A percentile compares a stretch with the other conserved stretches of the same genome.
These are phyloP conservation scores for Rhododendron simsii DNA, from an alignment of 148 eudicot genomes.

Conservation along the genomic window DNA sequence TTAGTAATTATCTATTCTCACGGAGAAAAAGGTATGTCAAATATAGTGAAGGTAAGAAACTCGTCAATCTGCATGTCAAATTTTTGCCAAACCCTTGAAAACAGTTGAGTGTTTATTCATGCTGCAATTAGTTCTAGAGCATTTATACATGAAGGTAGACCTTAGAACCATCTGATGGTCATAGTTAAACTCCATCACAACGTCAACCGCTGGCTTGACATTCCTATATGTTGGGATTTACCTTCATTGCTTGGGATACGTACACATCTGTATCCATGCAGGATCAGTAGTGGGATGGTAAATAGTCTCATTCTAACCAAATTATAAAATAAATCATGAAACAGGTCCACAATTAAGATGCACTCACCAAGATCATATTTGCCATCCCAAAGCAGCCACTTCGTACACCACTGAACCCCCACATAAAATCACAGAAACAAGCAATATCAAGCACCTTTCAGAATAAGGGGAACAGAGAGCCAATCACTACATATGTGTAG, in stretches of 20 bases:
- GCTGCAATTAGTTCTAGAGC: not conserved
- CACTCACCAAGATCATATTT: slow-evolving; percentile 47
- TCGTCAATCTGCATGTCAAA: not conserved
- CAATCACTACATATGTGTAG: not conserved
- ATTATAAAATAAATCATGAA: not conserved
- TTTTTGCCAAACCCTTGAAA: not conserved
- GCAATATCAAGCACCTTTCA: not conserved
- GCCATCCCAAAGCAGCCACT: slow-evolving; percentile 46
- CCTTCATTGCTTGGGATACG: not conserved
- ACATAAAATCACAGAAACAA: slow-evolving; percentile 2
- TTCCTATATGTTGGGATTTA: not conserved
- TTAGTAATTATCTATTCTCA: not conserved
- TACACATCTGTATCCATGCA: not conserved
- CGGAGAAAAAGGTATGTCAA: not conserved
- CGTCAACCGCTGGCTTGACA: not conserved
- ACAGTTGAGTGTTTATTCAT: not conserved
- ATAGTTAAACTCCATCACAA: not conserved
- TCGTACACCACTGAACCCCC: slow-evolving; percentile 41
- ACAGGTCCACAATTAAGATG: not conserved
- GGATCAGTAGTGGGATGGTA: not conserved
- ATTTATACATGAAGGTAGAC: not conserved
- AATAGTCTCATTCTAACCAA: not conserved
- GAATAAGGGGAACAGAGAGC: not conserved
- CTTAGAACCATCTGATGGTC: not conserved
- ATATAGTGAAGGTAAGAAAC: not conserved